Conservation (phyloP, 2,329 filamentous ascomycete genomes). For the Lizonia empirigonia region DNA sequence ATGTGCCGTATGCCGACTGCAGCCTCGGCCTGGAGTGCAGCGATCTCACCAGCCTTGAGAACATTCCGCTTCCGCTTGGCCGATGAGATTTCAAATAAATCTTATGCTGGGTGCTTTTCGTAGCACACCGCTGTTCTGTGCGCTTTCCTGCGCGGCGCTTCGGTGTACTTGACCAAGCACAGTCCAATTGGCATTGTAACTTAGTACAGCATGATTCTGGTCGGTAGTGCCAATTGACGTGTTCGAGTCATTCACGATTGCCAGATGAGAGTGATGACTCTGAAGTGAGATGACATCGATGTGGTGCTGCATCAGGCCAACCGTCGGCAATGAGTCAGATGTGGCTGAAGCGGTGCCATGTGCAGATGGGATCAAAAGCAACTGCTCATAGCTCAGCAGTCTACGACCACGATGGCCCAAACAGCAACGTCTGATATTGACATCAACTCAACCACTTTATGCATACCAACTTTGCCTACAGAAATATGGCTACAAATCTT, state of each 20-base stretch:
- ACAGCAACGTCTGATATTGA: neutral
- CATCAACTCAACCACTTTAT: neutral
- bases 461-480: conserved; percentile 9
- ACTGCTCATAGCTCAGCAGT: neutral
- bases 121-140: conserved; percentile 14
- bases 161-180: neutral
- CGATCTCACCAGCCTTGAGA: too few relatives aligned
- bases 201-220: neutral
- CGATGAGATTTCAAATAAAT: neutral
- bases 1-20: neutral
- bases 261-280: neutral
- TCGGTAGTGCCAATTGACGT: neutral
- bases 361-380: neutral
- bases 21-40: too few relatives aligned
- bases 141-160: neutral
- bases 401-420: neutral
- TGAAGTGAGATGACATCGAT: neutral
- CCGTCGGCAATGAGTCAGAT: conserved; percentile 7
- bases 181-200: neutral
- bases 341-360: neutral
- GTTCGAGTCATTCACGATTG: neutral
- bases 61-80: too few relatives aligned
- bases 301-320: neutral
- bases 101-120: conserved; percentile 3
- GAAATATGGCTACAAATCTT: conserved; percentile 31